Base-by-base conservation (phyloP, 495 filamentous ascomycete genomes). In the Hyphodiscus hymeniophilus region DNA sequence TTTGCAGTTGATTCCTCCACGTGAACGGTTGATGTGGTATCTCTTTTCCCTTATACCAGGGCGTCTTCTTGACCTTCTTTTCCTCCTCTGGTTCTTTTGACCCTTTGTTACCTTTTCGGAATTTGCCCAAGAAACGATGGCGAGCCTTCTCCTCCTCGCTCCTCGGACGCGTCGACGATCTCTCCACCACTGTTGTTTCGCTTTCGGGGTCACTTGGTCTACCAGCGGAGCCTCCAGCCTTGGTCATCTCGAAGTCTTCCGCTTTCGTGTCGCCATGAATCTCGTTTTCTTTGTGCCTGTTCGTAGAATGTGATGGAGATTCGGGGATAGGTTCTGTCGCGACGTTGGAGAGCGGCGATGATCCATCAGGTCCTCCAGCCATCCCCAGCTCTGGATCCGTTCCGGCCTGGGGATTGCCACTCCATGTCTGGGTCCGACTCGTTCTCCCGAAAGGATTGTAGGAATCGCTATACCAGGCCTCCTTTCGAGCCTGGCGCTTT, bases 1-100 rank as follows among this genome's bases (percentile, higher is more conserved):
- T 75, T 38, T 71, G 74, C 30, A 92, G 53, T 61, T 94, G 88
- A 49, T 82, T 79, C 36, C 65, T 65, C n/a, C 81, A 54, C 0
- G 84, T 90, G 48, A 81, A 88, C 5, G 56, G 51, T 24, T 58
- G 30, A 32, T 59, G 57, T 21, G 50, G 30, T 12, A 73, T 62
- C 35, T 61, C 61, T 38, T 70, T 74, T 15, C 64, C 61, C 38
- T 67, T 64, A 13, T 59, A 51, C 34, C 42, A 52, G 33, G 50
- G 50, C 38, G 50, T 61, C 28, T 60, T 62, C 45, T 71, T 66
- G 43, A 66, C 45, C 44, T 64, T 56, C 39, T 61, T 51, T 26
- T 65, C 55, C 20, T 61, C 59, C 35, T 66, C 54, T 50, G 59
- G 16, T 28, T 51, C 38, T 44, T 52, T 46, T 15, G 35, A 31